Conservation (phyloP, 2,329 filamentous ascomycete genomes). For the Nemania serpens region DNA sequence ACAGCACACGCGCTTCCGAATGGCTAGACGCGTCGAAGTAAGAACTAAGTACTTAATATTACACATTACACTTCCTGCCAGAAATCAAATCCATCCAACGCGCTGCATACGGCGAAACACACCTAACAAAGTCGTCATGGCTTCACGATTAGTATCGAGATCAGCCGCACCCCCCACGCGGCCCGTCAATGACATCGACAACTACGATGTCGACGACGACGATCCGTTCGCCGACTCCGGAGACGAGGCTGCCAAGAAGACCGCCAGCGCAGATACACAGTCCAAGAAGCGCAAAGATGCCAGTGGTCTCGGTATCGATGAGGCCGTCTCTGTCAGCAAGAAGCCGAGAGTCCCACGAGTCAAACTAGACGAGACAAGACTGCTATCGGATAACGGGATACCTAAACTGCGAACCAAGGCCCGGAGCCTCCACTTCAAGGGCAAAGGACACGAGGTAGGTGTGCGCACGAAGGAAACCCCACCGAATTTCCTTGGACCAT, state of each 20-base stretch:
- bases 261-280: conserved; percentile 26
- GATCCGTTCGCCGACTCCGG: conserved; percentile 50
- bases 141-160: conserved; percentile 33
- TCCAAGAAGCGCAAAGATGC: conserved; percentile 56
- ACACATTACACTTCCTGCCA: too few species aligned
- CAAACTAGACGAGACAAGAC: conserved; percentile 84
- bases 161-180: conserved; percentile 40
- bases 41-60: too few species aligned
- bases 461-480: conserved; percentile 1
- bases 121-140: conserved; percentile 32
- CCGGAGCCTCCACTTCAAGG: conserved; percentile 77
- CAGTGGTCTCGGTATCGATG: conserved; percentile 75
- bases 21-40: conserved; percentile 12
- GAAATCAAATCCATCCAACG: not conserved
- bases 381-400: conserved; percentile 84
- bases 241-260: conserved; percentile 43
- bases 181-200: conserved; percentile 70
- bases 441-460: conserved; percentile 93
- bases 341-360: conserved; percentile 72
- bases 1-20: conserved; percentile 15
- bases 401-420: conserved; percentile 77
- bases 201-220: conserved; percentile 70
- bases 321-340: conserved; percentile 82
- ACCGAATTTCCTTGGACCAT: not conserved
- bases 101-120: not conserved